Evolutionary conservation across 306 rosid species (phyloP).

Genomic region (Cyclanthera cordifolia): DNA sequence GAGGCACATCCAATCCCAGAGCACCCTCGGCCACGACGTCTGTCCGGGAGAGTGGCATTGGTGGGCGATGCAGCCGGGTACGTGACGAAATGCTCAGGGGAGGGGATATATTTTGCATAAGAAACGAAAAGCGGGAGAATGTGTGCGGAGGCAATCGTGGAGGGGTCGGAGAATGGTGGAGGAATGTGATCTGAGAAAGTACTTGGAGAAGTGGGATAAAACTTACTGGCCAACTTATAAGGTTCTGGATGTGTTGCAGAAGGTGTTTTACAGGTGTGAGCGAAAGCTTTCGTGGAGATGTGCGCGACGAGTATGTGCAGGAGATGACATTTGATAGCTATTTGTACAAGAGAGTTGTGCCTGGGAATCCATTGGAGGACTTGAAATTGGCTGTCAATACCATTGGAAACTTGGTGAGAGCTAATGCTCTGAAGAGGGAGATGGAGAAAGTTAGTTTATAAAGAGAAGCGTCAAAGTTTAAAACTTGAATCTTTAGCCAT

Average conservation of each 20-base stretch:
- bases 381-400: constrained; percentile 89
- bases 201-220: constrained; percentile 96
- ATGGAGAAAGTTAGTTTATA: constrained; percentile 71
- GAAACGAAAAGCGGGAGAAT: constrained; percentile 96
- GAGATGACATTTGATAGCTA: constrained; percentile 98
- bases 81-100: constrained; percentile 91
- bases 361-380: constrained; percentile 83
- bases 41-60: constrained; percentile 61
- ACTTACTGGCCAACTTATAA: constrained; percentile 97
- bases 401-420: constrained; percentile 91
- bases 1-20: constrained; percentile 98
- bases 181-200: constrained; percentile 76
- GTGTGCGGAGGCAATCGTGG: constrained; percentile 92
- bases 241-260: constrained; percentile 92
- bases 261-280: constrained; percentile 93
- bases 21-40: constrained; percentile 86
- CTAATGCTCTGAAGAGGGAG: constrained; percentile 77
- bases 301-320: constrained; percentile 94
- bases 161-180: constrained; percentile 89
- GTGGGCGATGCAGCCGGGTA: constrained; percentile 99
- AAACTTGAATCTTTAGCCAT: too few relatives aligned
- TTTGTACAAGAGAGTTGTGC: constrained; percentile 79
- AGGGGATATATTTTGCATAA: constrained; percentile 94
- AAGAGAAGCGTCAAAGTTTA: neutral
- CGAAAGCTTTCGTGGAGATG: constrained; percentile 97